Percentiles rank a stretch among this genome's conserved stretches.
Conservation (phyloP, 1,284 basidiomycete genomes). For the Mycosarcoma mackinlayi region DNA sequence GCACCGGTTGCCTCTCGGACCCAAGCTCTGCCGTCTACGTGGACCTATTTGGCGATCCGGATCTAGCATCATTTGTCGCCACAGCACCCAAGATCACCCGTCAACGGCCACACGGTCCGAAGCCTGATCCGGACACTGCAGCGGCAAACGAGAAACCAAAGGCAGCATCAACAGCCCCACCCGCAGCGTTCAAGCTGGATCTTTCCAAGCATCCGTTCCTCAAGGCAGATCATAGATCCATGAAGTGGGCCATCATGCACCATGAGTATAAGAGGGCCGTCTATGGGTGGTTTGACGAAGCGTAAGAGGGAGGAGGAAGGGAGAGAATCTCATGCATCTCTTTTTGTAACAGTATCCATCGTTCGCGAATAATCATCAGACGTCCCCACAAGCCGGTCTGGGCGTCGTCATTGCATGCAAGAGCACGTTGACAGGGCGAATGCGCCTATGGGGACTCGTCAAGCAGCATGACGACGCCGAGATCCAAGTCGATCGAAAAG, state of each 20-base stretch:
- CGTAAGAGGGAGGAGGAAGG: neutral
- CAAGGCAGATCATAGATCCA: slow-evolving; percentile 34
- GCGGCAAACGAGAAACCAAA: neutral
- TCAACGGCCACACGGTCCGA: slow-evolving; percentile 32
- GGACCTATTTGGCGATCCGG: slow-evolving; percentile 24
- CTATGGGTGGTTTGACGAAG: slow-evolving; percentile 19
- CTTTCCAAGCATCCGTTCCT: slow-evolving; percentile 28
- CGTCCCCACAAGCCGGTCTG: too few species aligned
- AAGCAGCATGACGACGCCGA: too few species aligned
- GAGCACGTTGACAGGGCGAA: too few species aligned
- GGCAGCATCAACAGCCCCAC: neutral
- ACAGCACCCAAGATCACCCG: slow-evolving; percentile 39
- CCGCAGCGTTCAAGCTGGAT: slow-evolving; percentile 27
- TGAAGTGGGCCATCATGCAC: slow-evolving; percentile 54
- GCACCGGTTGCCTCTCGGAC: slow-evolving; percentile 27
- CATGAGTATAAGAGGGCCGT: slow-evolving; percentile 43
- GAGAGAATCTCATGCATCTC: neutral
- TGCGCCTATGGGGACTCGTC: too few species aligned
- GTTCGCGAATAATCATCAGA: neutral
- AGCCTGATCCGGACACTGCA: slow-evolving; percentile 1
- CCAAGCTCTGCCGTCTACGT: slow-evolving; percentile 1
- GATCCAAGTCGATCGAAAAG: too few species aligned
- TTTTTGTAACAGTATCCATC: slow-evolving; percentile 9
- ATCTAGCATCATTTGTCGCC: slow-evolving; percentile 24
- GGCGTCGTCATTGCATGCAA: too few species aligned